These are phyloP conservation scores for Aphanomyces euteiches DNA, from an alignment of 352 stramenopile species.

Conservation along the genomic window DNA sequence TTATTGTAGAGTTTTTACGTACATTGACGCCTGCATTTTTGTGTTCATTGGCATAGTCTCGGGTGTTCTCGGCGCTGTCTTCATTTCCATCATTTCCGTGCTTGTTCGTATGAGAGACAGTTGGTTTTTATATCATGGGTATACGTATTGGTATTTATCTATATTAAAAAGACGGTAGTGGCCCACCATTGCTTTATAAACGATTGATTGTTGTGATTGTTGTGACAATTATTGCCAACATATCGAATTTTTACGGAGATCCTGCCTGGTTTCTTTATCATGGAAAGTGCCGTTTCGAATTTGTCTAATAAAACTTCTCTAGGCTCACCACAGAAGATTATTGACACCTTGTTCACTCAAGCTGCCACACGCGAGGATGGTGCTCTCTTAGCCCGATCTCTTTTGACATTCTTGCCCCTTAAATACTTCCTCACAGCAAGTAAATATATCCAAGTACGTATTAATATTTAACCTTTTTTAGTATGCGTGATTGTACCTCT, in stretches of 20 bases:
- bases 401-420: conserved; percentile 71
- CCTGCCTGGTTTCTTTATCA: conserved; percentile 76
- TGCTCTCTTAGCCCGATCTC: conserved; percentile 52
- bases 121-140: conserved; percentile 37
- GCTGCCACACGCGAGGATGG: conserved; percentile 29
- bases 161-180: conserved; percentile 2
- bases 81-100: conserved; percentile 66
- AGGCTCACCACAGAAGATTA: conserved; percentile 29
- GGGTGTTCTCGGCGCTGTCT: conserved; percentile 59
- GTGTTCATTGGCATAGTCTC: conserved; percentile 61
- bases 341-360: conserved; percentile 46
- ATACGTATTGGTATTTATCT: not conserved
- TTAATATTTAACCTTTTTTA: not conserved
- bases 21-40: conserved; percentile 59
- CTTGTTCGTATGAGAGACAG: conserved; percentile 56
- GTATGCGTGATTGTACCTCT: conserved; percentile 72
- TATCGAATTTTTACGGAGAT: conserved; percentile 75
- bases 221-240: conserved; percentile 63
- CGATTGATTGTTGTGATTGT: conserved; percentile 50
- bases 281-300: conserved; percentile 38
- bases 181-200: conserved; percentile 41
- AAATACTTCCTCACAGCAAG: conserved; percentile 69
- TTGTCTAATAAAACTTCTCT: not conserved
- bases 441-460: not conserved
- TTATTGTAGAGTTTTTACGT: conserved; percentile 35